A percentile compares a stretch with the other conserved stretches of the same genome.
phyloP scores from a whole-genome alignment of 2,329 filamentous ascomycete genomes.

The Fusarium subtropicale region DNA sequence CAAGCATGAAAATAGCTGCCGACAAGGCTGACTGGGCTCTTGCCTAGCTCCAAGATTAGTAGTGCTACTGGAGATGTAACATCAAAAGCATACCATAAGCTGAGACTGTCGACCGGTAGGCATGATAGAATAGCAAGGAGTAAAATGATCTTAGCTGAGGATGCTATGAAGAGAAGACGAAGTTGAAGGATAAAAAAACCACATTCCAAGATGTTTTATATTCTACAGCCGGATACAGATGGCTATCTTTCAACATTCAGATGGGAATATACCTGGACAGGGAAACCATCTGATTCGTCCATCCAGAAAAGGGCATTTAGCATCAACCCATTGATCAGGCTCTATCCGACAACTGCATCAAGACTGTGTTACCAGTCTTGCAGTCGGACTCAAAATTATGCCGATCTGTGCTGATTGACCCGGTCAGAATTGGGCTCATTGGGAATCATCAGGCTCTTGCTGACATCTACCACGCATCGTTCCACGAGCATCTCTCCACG shows the following conservation, averaged over 20 bases:
- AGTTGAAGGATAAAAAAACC: accelerated
- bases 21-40: not conserved
- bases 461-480: not conserved
- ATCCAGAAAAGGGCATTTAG: not conserved
- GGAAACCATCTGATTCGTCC: not conserved
- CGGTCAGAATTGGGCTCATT: not conserved
- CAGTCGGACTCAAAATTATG: not conserved
- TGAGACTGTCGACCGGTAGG: not conserved
- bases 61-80: not conserved
- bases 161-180: not conserved
- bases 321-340: not conserved
- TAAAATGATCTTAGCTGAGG: accelerated
- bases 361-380: not conserved
- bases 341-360: not conserved
- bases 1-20: not conserved
- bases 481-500: not conserved
- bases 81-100: not conserved
- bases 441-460: not conserved
- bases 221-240: too few species aligned
- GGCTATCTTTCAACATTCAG: too few species aligned
- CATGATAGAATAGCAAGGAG: not conserved
- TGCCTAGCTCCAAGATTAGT: not conserved
- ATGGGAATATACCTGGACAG: not conserved
- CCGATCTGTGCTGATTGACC: not conserved
- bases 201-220: not conserved